A percentile compares a stretch with the other conserved stretches of the same genome.
phyloP scores from a whole-genome alignment of 352 stramenopile species.

The Phytopythium helicoides region DNA sequence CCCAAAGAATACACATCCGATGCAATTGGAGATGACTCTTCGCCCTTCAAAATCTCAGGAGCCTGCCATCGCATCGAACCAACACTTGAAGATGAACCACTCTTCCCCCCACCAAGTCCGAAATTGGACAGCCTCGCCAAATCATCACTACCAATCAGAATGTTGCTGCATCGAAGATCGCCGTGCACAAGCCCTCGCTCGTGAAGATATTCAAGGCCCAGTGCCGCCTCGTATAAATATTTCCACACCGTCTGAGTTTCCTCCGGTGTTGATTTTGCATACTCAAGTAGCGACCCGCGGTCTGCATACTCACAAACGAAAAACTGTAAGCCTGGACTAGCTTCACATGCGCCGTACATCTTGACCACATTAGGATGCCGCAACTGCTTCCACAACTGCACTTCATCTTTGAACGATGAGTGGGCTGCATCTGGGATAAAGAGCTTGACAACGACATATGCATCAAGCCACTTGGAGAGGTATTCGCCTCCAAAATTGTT shows the following conservation, averaged over 20 bases:
- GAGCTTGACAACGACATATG: not conserved
- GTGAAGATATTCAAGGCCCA: slow-evolving; percentile 28
- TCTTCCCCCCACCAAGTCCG: not conserved
- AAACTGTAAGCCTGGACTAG: slow-evolving; percentile 6
- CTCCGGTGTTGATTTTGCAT: not conserved
- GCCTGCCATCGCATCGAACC: not conserved
- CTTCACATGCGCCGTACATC: slow-evolving; percentile 15
- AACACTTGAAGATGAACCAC: too few species aligned
- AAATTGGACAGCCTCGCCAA: slow-evolving; percentile 9
- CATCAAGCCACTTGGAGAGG: slow-evolving; percentile 3
- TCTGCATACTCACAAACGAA: slow-evolving; percentile 13
- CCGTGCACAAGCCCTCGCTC: slow-evolving; percentile 17
- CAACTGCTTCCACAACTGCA: slow-evolving; percentile 10
- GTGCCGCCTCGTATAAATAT: slow-evolving; percentile 17
- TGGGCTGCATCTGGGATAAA: not conserved
- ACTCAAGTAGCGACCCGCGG: slow-evolving; percentile 11
- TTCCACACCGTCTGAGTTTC: not conserved
- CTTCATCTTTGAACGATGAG: slow-evolving; percentile 2
- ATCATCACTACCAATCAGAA: slow-evolving; percentile 11
- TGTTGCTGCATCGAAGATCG: slow-evolving; percentile 6
- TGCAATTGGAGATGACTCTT: too few species aligned
- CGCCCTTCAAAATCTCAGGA: too few species aligned
- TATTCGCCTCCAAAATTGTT: not conserved
- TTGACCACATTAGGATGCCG: slow-evolving; percentile 17
- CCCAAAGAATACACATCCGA: too few species aligned